These are phyloP conservation scores for Porphyra umbilicalis DNA, from an alignment of 31 red algal species.

Conservation along the genomic window DNA sequence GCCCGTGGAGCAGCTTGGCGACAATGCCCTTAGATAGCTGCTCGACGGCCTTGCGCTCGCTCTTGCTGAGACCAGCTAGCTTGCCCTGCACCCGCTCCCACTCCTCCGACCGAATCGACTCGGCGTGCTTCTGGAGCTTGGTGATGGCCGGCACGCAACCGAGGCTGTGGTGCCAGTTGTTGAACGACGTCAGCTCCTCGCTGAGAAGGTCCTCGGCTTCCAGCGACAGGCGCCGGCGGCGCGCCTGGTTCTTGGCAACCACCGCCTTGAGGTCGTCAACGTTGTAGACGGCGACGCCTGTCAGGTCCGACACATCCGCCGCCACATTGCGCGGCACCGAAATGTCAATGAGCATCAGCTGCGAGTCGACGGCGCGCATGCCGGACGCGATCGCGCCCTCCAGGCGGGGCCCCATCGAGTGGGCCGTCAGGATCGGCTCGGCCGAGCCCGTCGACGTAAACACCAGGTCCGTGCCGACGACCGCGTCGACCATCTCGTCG, in stretches of 20 bases:
- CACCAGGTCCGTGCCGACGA: constrained; percentile 57
- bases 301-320: constrained; percentile 50
- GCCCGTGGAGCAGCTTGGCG: constrained; percentile 95
- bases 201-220: constrained; percentile 83
- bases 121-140: constrained; percentile 89
- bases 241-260: constrained; percentile 93
- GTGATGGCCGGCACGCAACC: constrained; percentile 95
- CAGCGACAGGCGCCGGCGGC: constrained; percentile 65
- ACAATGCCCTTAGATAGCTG: constrained; percentile 92
- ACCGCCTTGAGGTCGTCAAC: constrained; percentile 99
- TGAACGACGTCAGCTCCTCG: constrained; percentile 78
- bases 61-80: constrained; percentile 49
- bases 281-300: constrained; percentile 77
- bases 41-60: constrained; percentile 89
- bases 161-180: constrained; percentile 93
- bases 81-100: constrained; percentile 82
- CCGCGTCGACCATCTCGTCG: constrained; percentile 43
- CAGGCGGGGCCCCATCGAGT: constrained; percentile 20
- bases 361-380: neutral
- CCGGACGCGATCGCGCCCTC: constrained; percentile 8
- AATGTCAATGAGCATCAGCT: constrained; percentile 85
- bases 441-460: constrained; percentile 80
- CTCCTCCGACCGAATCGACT: constrained; percentile 91
- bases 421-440: constrained; percentile 62
- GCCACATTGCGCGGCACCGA: constrained; percentile 94